A percentile compares a stretch with the other conserved stretches of the same genome.
phyloP scores from a whole-genome alignment of 2,329 filamentous ascomycete genomes.

The Cladosporium halotolerans region DNA sequence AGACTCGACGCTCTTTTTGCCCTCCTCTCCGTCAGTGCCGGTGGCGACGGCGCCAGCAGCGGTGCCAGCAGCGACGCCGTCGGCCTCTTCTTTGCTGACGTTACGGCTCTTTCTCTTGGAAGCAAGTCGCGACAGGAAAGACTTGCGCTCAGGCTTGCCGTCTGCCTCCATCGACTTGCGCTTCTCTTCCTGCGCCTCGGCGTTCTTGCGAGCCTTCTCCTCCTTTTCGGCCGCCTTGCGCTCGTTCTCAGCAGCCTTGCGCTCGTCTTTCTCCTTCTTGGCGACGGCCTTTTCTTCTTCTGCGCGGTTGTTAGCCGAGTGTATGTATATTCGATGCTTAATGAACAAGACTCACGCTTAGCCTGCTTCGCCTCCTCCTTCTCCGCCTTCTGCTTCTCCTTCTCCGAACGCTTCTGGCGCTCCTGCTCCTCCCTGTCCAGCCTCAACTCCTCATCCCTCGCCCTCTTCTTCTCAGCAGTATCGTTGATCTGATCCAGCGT shows the following conservation, averaged over 20 bases:
- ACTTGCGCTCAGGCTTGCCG: constrained; percentile 18
- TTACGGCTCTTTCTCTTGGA: constrained; percentile 22
- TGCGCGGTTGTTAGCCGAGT: constrained; percentile 34
- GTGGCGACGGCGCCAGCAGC: constrained; percentile 7
- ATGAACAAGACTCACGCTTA: constrained; percentile 48
- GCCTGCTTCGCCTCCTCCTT: constrained; percentile 43
- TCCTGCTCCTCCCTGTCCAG: constrained; percentile 60
- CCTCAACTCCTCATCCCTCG: constrained; percentile 56
- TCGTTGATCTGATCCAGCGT: constrained; percentile 79
- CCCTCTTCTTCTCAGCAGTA: constrained; percentile 66
- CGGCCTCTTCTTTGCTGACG: constrained; percentile 22
- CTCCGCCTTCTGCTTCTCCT: constrained; percentile 41
- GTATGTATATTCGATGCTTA: not conserved
- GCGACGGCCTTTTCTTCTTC: constrained; percentile 48
- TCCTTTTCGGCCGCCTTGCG: constrained; percentile 39
- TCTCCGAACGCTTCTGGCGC: constrained; percentile 52
- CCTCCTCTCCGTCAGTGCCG: constrained; percentile 10
- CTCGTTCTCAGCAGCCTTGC: constrained; percentile 36
- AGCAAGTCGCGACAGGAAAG: constrained; percentile 7
- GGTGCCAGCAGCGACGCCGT: constrained; percentile 12
- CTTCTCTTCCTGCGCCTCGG: constrained; percentile 53
- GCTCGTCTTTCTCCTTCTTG: constrained; percentile 44
- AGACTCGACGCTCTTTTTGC: not conserved
- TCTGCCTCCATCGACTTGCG: constrained; percentile 35
- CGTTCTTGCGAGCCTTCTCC: constrained; percentile 45